These are phyloP conservation scores for Naganishia friedmannii DNA, from an alignment of 768 basidiomycete species.

Conservation along the genomic window DNA sequence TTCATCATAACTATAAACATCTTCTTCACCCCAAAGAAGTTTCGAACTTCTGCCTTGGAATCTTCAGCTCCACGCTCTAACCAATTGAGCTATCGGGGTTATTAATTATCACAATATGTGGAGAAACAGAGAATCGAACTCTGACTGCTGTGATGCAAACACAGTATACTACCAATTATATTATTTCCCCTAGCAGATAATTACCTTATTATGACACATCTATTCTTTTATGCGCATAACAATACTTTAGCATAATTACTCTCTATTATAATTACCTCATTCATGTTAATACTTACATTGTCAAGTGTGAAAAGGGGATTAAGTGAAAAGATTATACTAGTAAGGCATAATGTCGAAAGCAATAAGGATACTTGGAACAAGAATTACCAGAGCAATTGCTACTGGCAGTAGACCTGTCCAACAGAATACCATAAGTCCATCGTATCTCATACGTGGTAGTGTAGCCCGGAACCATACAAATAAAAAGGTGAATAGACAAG, in stretches of 20 bases:
- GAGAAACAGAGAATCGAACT: slow-evolving; percentile 24
- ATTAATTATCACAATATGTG: slow-evolving; percentile 8
- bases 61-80: slow-evolving; percentile 27
- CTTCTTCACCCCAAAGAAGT: slow-evolving; percentile 10
- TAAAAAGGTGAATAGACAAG: slow-evolving; percentile 39
- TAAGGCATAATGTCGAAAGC: too few species aligned
- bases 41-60: slow-evolving; percentile 21
- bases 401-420: slow-evolving; percentile 27
- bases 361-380: too few species aligned
- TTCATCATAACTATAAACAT: too few species aligned
- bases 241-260: too few species aligned
- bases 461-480: slow-evolving; percentile 42
- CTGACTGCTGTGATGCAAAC: slow-evolving; percentile 24
- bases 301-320: too few species aligned
- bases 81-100: slow-evolving; percentile 28
- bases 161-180: slow-evolving; percentile 24
- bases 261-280: too few species aligned
- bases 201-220: too few species aligned
- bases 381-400: too few species aligned
- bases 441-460: slow-evolving; percentile 34
- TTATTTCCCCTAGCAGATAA: slow-evolving; percentile 4
- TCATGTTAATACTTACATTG: too few species aligned
- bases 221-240: too few species aligned
- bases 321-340: too few species aligned
- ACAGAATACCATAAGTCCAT: slow-evolving; percentile 31